Evolutionary conservation across 2,329 filamentous ascomycete genomes (phyloP), one percentile per base, ranked within the genome.

Genomic region (Colletotrichum tofieldiae): DNA sequence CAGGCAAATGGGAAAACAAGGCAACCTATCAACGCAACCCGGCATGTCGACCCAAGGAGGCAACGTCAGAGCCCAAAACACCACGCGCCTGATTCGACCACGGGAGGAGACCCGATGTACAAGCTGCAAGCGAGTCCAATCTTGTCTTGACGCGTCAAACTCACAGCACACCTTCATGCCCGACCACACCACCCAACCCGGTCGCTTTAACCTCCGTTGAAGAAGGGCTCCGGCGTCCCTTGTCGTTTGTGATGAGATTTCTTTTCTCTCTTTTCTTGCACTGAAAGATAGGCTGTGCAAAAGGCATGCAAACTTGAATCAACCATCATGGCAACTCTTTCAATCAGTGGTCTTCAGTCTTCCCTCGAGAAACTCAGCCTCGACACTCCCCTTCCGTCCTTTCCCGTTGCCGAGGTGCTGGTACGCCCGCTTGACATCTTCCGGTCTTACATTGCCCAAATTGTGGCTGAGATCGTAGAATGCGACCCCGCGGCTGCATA

Each of bases 271-370:
- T n/a, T 14, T 20, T 5, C 41, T 26, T 29, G 23, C 20, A 18
- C 29, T 11, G 7, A 29, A 20, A 51, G 14, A 35, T 26, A 60
- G 8, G 39, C 39, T 20, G 56, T 60, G 43, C 43, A 26, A 18
- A 37, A 39, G 20, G 29, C 20, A 26, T 49, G 59, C 37, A 35
- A 51, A 43, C 41, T 45, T 43, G 26, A 61, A 37, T 35, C 20
- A 37, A 41, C n/a, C 43, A 58, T n/a, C 54, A 66, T 89, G 81
- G 79, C 88, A 73, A 90, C 91, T 90, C 26, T 89, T 87, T 78
- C 90, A 80, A 77, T 92, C 87, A 75, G 91, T 77, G 58, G 85
- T 85, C 78, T 91, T 82, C 64, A 93, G 82, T 45, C 91, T 86
- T 64, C 92, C 87, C 59, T 91, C 82, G 0, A 88, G 87, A 71